phyloP scores from a whole-genome alignment of 2,329 filamentous ascomycete species.

The Stagonosporopsis tanaceti region DNA sequence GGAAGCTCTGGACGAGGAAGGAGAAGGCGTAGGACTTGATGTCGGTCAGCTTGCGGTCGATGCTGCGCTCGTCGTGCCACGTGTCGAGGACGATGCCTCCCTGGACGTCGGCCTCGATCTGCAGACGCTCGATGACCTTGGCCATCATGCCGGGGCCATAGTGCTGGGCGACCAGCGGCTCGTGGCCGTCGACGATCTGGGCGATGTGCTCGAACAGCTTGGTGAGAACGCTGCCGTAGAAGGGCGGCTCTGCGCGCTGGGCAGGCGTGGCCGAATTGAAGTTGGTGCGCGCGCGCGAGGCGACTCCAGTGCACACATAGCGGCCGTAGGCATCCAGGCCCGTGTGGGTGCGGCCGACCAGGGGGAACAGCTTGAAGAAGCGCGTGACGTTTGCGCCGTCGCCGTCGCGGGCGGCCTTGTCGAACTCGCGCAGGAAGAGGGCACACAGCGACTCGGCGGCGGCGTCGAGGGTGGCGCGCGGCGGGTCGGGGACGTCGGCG shows the following conservation, averaged over 20 bases:
- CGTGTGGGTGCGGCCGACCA: slow-evolving; percentile 88
- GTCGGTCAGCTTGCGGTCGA: slow-evolving; percentile 88
- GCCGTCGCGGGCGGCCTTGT: slow-evolving; percentile 85
- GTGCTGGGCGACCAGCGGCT: slow-evolving; percentile 88
- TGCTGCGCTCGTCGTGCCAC: slow-evolving; percentile 86
- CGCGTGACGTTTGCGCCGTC: slow-evolving; percentile 89
- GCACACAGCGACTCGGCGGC: slow-evolving; percentile 90
- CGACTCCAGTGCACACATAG: slow-evolving; percentile 96
- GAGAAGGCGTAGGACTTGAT: slow-evolving; percentile 98
- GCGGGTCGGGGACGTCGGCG: slow-evolving; percentile 91
- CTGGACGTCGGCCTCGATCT: slow-evolving; percentile 94
- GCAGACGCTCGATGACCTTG: slow-evolving; percentile 88
- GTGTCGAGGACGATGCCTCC: slow-evolving; percentile 95
- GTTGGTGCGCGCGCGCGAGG: slow-evolving; percentile 79
- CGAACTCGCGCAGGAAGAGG: slow-evolving; percentile 92
- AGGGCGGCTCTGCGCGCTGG: slow-evolving; percentile 78
- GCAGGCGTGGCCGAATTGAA: slow-evolving; percentile 72
- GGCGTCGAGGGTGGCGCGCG: slow-evolving; percentile 83
- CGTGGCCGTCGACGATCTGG: slow-evolving; percentile 92
- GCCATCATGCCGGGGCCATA: slow-evolving; percentile 95
- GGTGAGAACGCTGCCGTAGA: slow-evolving; percentile 89
- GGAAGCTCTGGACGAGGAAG: slow-evolving; percentile 93
- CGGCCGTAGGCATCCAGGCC: slow-evolving; percentile 93
- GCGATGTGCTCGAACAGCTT: slow-evolving; percentile 97
- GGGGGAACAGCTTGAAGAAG: slow-evolving; percentile 97